Evolutionary conservation across 768 basidiomycete species (phyloP).

Genomic region (Leccinellum rugosiceps): DNA sequence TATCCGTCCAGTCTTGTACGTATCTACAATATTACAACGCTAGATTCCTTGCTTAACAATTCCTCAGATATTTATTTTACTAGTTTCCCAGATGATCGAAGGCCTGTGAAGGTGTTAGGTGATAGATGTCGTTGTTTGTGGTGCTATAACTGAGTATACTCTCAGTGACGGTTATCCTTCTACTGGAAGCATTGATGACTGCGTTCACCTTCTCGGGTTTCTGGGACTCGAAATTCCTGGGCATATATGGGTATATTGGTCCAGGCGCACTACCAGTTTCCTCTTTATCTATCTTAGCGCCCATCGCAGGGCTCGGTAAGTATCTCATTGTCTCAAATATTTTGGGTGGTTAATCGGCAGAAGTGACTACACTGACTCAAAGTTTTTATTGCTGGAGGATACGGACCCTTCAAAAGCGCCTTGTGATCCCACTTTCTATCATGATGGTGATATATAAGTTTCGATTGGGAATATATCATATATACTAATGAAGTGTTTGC

Average conservation of each 20-base stretch:
- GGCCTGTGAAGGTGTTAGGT: too few relatives aligned
- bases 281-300: background rate
- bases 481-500: background rate
- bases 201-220: too few relatives aligned
- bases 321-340: background rate
- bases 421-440: conserved; percentile 3
- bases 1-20: conserved; percentile 15
- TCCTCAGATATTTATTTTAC: too few relatives aligned
- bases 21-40: background rate
- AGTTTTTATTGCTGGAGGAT: conserved; percentile 25
- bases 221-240: too few relatives aligned
- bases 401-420: background rate
- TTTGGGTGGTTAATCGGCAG: background rate
- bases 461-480: background rate
- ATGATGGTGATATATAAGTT: conserved; percentile 14
- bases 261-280: too few relatives aligned
- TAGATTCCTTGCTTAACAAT: too few relatives aligned
- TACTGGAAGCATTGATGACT: too few relatives aligned
- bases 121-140: too few relatives aligned
- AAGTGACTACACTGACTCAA: conserved; percentile 2
- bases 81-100: too few relatives aligned
- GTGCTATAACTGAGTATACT: too few relatives aligned
- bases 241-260: too few relatives aligned
- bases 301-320: background rate
- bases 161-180: too few relatives aligned